These are phyloP conservation scores for Fusarium xylarioides DNA, from an alignment of 2,329 filamentous ascomycete species.

Conservation along the genomic window DNA sequence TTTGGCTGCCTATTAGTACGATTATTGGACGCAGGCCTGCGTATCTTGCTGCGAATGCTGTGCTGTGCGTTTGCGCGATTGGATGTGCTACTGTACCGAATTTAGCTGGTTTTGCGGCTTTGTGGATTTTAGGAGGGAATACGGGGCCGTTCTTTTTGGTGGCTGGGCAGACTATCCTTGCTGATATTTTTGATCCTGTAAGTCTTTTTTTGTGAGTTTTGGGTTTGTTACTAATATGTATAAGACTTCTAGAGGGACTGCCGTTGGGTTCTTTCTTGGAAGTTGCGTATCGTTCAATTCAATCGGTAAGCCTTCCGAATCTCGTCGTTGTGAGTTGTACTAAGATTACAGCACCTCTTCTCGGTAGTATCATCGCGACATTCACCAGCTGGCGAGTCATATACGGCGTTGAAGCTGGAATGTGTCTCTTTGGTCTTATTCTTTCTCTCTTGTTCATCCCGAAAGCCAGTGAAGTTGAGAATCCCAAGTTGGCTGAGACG, in stretches of 20 bases:
- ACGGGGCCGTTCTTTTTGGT: conserved; percentile 42
- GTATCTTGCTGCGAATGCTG: conserved; percentile 39
- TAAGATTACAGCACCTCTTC: conserved; percentile 28
- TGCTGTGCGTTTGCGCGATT: conserved; percentile 37
- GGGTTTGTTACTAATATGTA: too few relatives aligned
- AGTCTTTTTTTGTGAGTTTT: background rate
- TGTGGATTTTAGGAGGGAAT: conserved; percentile 40
- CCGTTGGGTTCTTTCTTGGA: conserved; percentile 41
- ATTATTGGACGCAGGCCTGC: conserved; percentile 36
- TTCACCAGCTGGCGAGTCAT: conserved; percentile 43
- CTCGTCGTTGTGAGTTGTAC: background rate
- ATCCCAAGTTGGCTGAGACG: conserved; percentile 29
- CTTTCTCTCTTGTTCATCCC: conserved; percentile 42
- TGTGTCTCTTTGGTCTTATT: conserved; percentile 37
- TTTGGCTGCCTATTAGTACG: conserved; percentile 40
- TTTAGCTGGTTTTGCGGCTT: conserved; percentile 29
- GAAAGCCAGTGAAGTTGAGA: conserved; percentile 31
- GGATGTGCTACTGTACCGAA: conserved; percentile 35
- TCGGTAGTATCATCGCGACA: conserved; percentile 42
- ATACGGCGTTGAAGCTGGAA: conserved; percentile 40
- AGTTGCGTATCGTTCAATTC: conserved; percentile 41
- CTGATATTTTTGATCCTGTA: conserved; percentile 41
- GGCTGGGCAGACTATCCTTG: conserved; percentile 40
- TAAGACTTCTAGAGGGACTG: too few relatives aligned
- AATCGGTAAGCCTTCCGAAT: conserved; percentile 25